These are phyloP conservation scores for Nicotiana undulata DNA, from an alignment of 257 asterid genomes.

Conservation along the genomic window DNA sequence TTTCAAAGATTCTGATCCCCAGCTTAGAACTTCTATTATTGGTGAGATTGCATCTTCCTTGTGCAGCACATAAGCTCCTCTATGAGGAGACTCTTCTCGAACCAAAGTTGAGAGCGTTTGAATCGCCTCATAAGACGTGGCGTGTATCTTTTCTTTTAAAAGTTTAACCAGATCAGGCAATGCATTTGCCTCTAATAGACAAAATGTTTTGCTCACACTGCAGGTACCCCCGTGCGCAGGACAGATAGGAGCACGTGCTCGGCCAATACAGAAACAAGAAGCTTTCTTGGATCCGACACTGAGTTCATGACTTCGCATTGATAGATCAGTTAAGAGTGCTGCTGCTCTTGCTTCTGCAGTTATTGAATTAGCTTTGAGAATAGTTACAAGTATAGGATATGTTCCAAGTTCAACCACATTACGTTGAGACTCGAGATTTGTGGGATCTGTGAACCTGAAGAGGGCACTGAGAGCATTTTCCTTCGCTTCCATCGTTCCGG, in stretches of 20 bases:
- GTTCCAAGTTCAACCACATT: slow-evolving; percentile 34
- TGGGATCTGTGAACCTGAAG: slow-evolving; percentile 58
- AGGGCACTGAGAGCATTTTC: slow-evolving; percentile 61
- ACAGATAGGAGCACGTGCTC: slow-evolving; percentile 19
- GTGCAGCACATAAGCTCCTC: slow-evolving; percentile 46
- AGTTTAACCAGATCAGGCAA: slow-evolving; percentile 36
- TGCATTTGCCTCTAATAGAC: slow-evolving; percentile 41
- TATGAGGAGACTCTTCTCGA: slow-evolving; percentile 46
- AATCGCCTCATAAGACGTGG: slow-evolving; percentile 55
- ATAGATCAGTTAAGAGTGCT: slow-evolving; percentile 49
- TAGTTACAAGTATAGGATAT: slow-evolving; percentile 30
- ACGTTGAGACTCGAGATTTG: slow-evolving; percentile 35
- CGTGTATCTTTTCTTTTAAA: slow-evolving; percentile 36
- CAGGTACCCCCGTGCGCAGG: slow-evolving; percentile 46
- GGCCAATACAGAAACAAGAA: slow-evolving; percentile 20
- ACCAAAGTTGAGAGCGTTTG: slow-evolving; percentile 62
- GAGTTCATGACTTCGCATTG: slow-evolving; percentile 52
- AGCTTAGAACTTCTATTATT: slow-evolving; percentile 36
- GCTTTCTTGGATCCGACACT: slow-evolving; percentile 13
- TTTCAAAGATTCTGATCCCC: slow-evolving; percentile 55
- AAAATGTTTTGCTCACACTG: slow-evolving; percentile 35
- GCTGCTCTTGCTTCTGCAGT: slow-evolving; percentile 57
- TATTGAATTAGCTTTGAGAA: slow-evolving; percentile 37
- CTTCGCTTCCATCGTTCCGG: slow-evolving; percentile 42
- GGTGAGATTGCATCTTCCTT: slow-evolving; percentile 35